Conservation (phyloP, 768 basidiomycete species). For the Kwoniella mangroviensis region DNA sequence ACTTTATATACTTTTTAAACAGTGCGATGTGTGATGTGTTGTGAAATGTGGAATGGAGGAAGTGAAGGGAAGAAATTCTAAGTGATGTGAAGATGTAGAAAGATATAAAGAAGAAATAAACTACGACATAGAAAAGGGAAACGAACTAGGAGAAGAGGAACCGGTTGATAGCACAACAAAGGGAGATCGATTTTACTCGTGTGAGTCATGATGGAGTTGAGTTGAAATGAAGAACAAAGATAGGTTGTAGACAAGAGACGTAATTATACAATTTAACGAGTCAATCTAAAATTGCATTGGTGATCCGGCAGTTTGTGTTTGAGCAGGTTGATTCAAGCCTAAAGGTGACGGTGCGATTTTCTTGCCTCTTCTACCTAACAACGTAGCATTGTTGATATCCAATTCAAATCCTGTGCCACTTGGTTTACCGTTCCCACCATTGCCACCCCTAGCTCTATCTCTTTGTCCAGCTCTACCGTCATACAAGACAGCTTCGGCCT, state of each 20-base stretch:
- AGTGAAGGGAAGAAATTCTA: too few species aligned
- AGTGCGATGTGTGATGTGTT: too few species aligned
- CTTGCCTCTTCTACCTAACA: conserved; percentile 67
- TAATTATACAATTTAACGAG: neutral
- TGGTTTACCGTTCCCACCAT: conserved; percentile 23
- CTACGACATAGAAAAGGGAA: too few species aligned
- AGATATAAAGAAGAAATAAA: too few species aligned
- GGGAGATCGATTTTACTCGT: too few species aligned
- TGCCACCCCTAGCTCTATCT: conserved; percentile 62
- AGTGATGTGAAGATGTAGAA: too few species aligned
- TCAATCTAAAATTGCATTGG: conserved; percentile 36
- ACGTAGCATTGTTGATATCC: conserved; percentile 81
- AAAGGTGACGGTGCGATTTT: conserved; percentile 51
- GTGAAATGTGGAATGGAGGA: too few species aligned
- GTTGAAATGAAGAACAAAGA: neutral
- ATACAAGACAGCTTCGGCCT: conserved; percentile 62
- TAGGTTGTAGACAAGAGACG: neutral
- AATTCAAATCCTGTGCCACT: conserved; percentile 69
- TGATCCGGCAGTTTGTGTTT: conserved; percentile 36
- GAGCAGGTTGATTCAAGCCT: conserved; percentile 29
- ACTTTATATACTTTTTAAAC: too few species aligned
- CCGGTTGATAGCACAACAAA: too few species aligned
- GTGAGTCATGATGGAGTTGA: neutral
- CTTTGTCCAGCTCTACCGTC: conserved; percentile 74
- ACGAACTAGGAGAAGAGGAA: too few species aligned